Base-by-base conservation (phyloP, 192 early-diverging fungal genomes). In the Linnemannia hyalina region DNA sequence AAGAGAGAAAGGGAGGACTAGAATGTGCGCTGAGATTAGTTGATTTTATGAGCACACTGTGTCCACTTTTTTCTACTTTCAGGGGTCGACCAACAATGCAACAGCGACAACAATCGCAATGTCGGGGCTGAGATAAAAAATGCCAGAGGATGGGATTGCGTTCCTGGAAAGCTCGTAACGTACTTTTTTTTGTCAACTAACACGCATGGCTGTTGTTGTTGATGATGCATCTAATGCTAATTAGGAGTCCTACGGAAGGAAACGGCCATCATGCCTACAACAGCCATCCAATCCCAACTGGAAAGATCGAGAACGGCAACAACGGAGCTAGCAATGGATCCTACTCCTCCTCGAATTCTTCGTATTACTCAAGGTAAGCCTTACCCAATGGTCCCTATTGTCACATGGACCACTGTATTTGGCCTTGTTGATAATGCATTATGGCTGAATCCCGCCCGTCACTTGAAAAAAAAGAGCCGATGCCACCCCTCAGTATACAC, bases 321-420 rank as follows among this genome's bases (percentile, higher is more conserved):
- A 76, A 76, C n/a, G 63, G 60, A 26, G 36, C 63, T n/a, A 75
- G 32, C 74, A 85, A 80, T 60, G 83, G 83, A 68, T 78, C 76
- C 13, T 80, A 85, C 38, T 85, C 83, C 1, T 85, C 82, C 15
- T 79, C 82, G 6, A 70, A 76, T 16, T 85, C 82, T 0, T 52
- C 82, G 0, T 70, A 80, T 38, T 80, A 85, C 36, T 78, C 78
- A 42, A 82, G 81, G 81, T 79, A 85, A 71, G 22, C n/a, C 29
- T 29, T 65, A 16, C 8, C 26, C 11, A 65, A 26, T 26, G 8
- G 23, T 26, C 55, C 9, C 7, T 26, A 13, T 65, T 65, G 49
- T 65, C 60, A 32, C 60, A 65, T 65, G 60, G 35, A 3, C 29
- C 29, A 65, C 29, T 11, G 60, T 10, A 35, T 13, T 35, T 65